phyloP scores from a whole-genome alignment of 306 rosid genomes.

The Begonia loranthoides region DNA sequence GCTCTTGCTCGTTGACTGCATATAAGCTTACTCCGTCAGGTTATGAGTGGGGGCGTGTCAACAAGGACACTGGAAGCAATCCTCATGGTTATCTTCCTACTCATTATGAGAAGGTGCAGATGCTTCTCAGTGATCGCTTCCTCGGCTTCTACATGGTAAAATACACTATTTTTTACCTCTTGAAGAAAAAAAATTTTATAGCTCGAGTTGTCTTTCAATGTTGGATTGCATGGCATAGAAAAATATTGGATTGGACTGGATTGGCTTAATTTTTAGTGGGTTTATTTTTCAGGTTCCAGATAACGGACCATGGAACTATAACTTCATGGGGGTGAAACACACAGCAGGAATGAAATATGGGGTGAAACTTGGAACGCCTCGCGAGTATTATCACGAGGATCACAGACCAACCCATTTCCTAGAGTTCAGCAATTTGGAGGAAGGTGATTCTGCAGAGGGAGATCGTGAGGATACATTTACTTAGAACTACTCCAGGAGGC shows the following conservation, averaged over 20 bases:
- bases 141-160: conserved; percentile 96
- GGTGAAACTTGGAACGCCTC: conserved; percentile 77
- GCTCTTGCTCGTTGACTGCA: conserved; percentile 93
- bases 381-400: conserved; percentile 87
- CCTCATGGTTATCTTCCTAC: conserved; percentile 98
- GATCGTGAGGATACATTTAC: conserved; percentile 82
- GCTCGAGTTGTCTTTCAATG: too few species aligned
- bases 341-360: conserved; percentile 87
- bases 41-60: conserved; percentile 96
- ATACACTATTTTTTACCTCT: neutral
- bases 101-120: conserved; percentile 97
- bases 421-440: conserved; percentile 93
- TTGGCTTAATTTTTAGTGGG: neutral
- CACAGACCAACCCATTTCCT: conserved; percentile 95
- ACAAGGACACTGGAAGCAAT: conserved; percentile 92
- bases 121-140: conserved; percentile 99
- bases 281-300: conserved; percentile 59
- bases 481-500: conserved; percentile 2
- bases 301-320: conserved; percentile 97
- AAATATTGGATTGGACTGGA: too few species aligned
- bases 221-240: too few species aligned
- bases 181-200: too few species aligned
- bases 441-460: conserved; percentile 71
- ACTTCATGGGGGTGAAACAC: conserved; percentile 97
- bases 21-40: conserved; percentile 95